Base-by-base conservation (phyloP, 257 asterid genomes). In the Jacaranda copaia region DNA sequence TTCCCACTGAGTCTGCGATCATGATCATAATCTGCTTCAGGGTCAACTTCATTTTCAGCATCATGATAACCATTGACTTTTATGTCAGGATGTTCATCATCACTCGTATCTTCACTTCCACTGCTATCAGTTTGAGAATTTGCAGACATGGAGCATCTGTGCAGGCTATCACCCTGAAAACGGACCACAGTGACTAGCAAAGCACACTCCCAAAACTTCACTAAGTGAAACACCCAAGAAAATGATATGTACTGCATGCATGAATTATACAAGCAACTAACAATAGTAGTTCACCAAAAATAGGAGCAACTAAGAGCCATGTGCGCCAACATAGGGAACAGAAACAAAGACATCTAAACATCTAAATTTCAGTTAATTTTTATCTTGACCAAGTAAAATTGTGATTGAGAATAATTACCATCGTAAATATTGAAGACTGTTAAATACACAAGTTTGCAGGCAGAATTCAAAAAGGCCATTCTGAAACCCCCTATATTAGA, bases 1-100 rank as follows among this genome's bases (percentile, higher is more conserved):
- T 88, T 93, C 77, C 97, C 98, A 81, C 98, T 89, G 80, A 84
- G 92, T 79, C 91, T 89, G 42, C 97, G 96, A 72, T 87, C 94
- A 75, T 55, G 88, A 68, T 91, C 96, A 82, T 84, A 88, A 69
- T 90, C 92, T 18, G 87, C 87, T 78, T 89, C 93, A 78, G 86
- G 93, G 79, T 82, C 90, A 38, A 80, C 92, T 86, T 91, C 93
- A 82, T 89, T 89, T 86, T 90, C 96, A 77, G 96, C 97, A 85
- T 91, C 96, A 72, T 89, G 97, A 87, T 87, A 93, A 69, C 95
- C 96, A 79, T 87, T 85, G 53, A 81, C 89, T 83, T 90, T 87
- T 67, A 77, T 62, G 76, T 84, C 88, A 25, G 84, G 79, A 78
- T 82, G 84, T 76, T 90, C 97, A 76, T 90, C 93, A 84, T 90